phyloP scores from a whole-genome alignment of 345 rosid genomes.

The Rhizophora mangle region DNA sequence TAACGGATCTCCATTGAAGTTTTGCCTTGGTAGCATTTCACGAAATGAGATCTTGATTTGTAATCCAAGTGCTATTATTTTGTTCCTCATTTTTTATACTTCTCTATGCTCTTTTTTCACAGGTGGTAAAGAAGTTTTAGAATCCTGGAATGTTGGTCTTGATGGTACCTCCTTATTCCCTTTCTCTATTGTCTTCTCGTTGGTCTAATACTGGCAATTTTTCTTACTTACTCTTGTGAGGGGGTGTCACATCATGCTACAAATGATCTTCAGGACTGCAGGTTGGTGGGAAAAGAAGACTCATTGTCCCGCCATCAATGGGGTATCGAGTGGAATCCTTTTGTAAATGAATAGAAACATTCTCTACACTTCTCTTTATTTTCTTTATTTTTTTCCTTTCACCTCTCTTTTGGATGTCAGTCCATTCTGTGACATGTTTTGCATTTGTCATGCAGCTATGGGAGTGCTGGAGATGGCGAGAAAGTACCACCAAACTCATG shows the following conservation, averaged over 20 bases:
- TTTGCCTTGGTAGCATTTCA: slow-evolving; percentile 45
- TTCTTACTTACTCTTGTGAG: background rate
- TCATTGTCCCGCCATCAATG: slow-evolving; percentile 66
- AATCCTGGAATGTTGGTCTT: slow-evolving; percentile 50
- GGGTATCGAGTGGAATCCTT: slow-evolving; percentile 37
- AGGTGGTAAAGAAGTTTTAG: slow-evolving; percentile 42
- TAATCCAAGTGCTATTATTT: background rate
- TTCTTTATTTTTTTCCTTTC: background rate
- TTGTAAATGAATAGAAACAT: background rate
- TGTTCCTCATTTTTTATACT: background rate
- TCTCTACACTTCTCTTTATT: background rate
- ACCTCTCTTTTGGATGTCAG: background rate
- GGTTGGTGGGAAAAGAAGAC: slow-evolving; percentile 68
- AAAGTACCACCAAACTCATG: slow-evolving; percentile 58
- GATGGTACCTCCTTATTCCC: slow-evolving; percentile 38
- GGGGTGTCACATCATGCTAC: no score
- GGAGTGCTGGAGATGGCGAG: slow-evolving; percentile 39
- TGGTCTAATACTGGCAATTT: slow-evolving; percentile 8
- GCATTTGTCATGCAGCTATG: slow-evolving; percentile 41
- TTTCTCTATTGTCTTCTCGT: background rate
- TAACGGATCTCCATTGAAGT: slow-evolving; percentile 36
- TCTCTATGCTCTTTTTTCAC: slow-evolving; percentile 13
- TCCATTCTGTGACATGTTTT: background rate
- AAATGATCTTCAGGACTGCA: slow-evolving; percentile 50
- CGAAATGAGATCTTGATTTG: background rate